phyloP scores from a whole-genome alignment of 2,329 filamentous ascomycete genomes.

The Penicillium concentricum region DNA sequence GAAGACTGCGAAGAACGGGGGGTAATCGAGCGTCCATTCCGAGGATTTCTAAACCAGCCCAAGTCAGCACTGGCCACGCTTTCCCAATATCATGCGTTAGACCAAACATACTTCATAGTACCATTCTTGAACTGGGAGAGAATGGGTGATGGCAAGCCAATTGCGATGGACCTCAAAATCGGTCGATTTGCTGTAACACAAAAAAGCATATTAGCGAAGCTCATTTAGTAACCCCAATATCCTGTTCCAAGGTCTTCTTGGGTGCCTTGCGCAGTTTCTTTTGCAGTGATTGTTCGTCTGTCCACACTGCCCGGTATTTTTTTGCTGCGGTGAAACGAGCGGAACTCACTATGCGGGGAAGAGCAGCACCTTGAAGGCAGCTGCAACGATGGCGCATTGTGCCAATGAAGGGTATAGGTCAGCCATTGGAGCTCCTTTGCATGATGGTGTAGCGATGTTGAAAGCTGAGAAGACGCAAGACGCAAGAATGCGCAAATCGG shows the following conservation, averaged over 20 bases:
- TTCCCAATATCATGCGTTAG: neutral
- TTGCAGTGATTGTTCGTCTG: neutral
- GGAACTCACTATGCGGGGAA: conserved; percentile 22
- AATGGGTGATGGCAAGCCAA: conserved; percentile 95
- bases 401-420: conserved; percentile 70
- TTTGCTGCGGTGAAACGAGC: neutral
- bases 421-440: conserved; percentile 57
- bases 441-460: conserved; percentile 21
- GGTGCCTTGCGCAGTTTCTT: neutral
- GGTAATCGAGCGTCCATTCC: conserved; percentile 99
- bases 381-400: conserved; percentile 21
- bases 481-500: neutral
- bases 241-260: neutral
- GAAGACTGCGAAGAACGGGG: conserved; percentile 96
- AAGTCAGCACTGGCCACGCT: neutral
- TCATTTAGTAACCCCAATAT: neutral
- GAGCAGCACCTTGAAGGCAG: conserved; percentile 21
- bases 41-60: conserved; percentile 70
- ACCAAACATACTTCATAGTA: conserved; percentile 70
- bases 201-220: neutral
- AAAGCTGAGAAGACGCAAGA: neutral
- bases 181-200: conserved; percentile 77
- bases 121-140: conserved; percentile 82
- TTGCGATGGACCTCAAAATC: conserved; percentile 99
- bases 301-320: neutral